Conservation (phyloP, 305 asterid species). For the Solanum hybrid region DNA sequence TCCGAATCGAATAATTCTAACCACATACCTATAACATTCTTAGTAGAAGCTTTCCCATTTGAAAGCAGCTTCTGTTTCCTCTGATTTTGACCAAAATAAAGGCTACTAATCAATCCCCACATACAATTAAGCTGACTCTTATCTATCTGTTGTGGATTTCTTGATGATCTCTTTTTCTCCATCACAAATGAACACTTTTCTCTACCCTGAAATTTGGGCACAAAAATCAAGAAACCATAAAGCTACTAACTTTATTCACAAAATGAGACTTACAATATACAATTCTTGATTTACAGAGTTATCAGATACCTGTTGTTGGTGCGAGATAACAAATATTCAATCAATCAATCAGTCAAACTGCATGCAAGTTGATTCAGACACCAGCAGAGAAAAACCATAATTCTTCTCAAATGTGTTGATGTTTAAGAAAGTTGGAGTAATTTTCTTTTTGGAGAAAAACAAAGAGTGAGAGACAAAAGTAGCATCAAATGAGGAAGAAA, state of each 20-base stretch:
- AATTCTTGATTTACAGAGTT: not conserved
- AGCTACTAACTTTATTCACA: not conserved
- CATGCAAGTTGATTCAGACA: not conserved
- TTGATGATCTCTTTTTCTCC: constrained; percentile 43
- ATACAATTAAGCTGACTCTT: constrained; percentile 36
- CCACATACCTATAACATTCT: constrained; percentile 29
- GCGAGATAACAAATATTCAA: not conserved
- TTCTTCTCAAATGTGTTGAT: not conserved
- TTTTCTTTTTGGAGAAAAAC: not conserved
- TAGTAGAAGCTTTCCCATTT: constrained; percentile 27
- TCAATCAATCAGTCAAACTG: not conserved
- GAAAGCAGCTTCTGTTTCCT: constrained; percentile 25
- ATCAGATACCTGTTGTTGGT: not conserved
- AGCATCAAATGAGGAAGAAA: not conserved
- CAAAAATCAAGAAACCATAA: not conserved
- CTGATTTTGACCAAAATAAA: constrained; percentile 39
- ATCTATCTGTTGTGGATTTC: constrained; percentile 25
- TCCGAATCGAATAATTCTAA: not conserved
- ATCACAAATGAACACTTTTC: constrained; percentile 13
- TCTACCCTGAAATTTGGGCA: constrained; percentile 8
- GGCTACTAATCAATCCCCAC: constrained; percentile 45
- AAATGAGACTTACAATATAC: not conserved
- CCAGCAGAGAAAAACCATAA: not conserved
- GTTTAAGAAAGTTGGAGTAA: not conserved
- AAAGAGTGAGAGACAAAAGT: constrained; percentile 4